A percentile compares a stretch with the other conserved stretches of the same genome.
phyloP scores from a whole-genome alignment of 208 protist species.

The Acanthamoeba castellanii region DNA sequence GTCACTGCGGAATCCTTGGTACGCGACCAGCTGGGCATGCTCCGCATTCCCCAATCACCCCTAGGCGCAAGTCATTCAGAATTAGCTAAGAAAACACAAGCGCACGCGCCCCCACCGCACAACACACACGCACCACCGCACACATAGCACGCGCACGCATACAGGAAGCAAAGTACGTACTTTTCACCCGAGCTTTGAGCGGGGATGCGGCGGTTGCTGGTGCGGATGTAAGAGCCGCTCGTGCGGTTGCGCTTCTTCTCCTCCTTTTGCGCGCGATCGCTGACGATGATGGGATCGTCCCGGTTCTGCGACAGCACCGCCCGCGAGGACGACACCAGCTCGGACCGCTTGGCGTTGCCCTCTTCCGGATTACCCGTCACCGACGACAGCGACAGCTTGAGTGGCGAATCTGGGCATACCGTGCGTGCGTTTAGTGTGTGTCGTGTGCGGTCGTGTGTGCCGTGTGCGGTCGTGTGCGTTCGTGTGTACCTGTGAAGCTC shows the following conservation, averaged over 20 bases:
- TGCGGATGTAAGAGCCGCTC: background rate
- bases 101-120: background rate
- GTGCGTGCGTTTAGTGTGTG: too few species aligned
- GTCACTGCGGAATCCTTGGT: background rate
- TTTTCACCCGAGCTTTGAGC: background rate
- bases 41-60: conserved; percentile 5
- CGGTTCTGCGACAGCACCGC: background rate
- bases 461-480: background rate
- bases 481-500: background rate
- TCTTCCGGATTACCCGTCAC: background rate
- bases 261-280: conserved; percentile 8
- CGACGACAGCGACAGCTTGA: conserved; percentile 10
- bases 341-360: background rate
- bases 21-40: background rate
- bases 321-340: conserved; percentile 31
- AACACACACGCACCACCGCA: background rate
- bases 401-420: background rate
- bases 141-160: background rate
- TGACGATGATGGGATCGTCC: background rate
- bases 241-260: conserved; percentile 30
- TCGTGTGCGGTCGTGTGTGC: background rate
- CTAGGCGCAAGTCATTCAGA: background rate
- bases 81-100: too few species aligned
- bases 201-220: background rate
- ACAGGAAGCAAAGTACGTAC: background rate